A percentile compares a stretch with the other conserved stretches of the same genome.
Conservation (phyloP, 371 early-diverging fungal species). For the Catenaria anguillulae region DNA sequence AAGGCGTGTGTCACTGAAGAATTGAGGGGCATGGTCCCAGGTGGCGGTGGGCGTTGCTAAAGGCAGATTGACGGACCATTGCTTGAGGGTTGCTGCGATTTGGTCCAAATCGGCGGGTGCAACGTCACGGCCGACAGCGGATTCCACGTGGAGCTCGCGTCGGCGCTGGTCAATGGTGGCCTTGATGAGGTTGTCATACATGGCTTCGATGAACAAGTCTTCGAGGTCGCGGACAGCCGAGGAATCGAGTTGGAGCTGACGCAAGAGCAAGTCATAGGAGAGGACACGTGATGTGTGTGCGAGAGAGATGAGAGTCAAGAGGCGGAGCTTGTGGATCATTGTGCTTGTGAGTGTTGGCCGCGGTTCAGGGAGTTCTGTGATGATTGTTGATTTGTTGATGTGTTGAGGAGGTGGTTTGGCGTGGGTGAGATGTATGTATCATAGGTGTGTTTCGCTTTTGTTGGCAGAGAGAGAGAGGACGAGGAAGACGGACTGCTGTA, state of each 20-base stretch:
- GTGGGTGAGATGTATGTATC: too few species aligned
- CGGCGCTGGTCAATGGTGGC: constrained; percentile 69
- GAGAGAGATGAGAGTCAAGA: not conserved
- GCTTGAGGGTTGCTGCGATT: constrained; percentile 34
- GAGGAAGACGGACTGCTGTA: constrained; percentile 25
- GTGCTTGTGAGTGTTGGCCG: not conserved
- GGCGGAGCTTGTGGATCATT: constrained; percentile 38
- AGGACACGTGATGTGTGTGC: constrained; percentile 11
- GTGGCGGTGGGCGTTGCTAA: too few species aligned
- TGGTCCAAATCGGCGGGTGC: constrained; percentile 41
- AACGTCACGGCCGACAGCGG: constrained; percentile 67
- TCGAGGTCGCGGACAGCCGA: constrained; percentile 62
- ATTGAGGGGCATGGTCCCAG: too few species aligned
- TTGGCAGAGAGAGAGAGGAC: not conserved
- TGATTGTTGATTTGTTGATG: too few species aligned
- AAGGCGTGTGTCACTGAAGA: too few species aligned
- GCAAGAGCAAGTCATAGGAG: constrained; percentile 42
- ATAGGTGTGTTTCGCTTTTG: too few species aligned
- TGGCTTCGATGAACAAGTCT: constrained; percentile 69
- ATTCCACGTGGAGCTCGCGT: constrained; percentile 56
- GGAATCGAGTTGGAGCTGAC: constrained; percentile 39
- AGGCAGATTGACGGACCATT: constrained; percentile 30
- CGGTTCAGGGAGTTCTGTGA: too few species aligned
- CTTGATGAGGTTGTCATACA: constrained; percentile 55
- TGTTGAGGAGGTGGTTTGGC: too few species aligned